Conservation (phyloP, 257 asterid species). For the Petunia axillaris region DNA sequence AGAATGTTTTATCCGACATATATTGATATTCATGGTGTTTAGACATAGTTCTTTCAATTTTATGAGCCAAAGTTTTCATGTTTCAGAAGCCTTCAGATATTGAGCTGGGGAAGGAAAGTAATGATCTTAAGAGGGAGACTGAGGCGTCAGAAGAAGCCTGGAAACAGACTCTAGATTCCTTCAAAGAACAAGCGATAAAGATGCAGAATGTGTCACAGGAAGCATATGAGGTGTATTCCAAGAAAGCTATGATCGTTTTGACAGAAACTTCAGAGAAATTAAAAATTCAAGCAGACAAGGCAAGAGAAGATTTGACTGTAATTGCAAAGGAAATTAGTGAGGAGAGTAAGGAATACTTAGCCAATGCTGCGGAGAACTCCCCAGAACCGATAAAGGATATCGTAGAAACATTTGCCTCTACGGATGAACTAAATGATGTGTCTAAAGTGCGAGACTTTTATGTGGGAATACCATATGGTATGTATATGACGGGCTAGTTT, state of each 20-base stretch:
- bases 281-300: conserved; percentile 80
- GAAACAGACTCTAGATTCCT: conserved; percentile 70
- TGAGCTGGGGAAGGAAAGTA: conserved; percentile 54
- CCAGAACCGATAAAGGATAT: conserved; percentile 85
- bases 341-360: conserved; percentile 69
- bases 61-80: conserved; percentile 16
- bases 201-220: conserved; percentile 72
- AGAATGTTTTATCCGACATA: not conserved
- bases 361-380: conserved; percentile 69
- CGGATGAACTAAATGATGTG: conserved; percentile 59
- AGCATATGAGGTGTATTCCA: conserved; percentile 73
- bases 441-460: conserved; percentile 78
- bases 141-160: conserved; percentile 73
- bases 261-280: conserved; percentile 78
- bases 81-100: conserved; percentile 65
- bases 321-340: conserved; percentile 72
- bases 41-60: conserved; percentile 1
- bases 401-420: conserved; percentile 72
- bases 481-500: conserved; percentile 16
- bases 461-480: conserved; percentile 94
- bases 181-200: conserved; percentile 78
- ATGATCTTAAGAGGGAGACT: conserved; percentile 46
- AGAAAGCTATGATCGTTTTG: conserved; percentile 61
- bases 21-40: not conserved
- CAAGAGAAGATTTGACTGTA: conserved; percentile 64